phyloP scores from a whole-genome alignment of 495 filamentous ascomycete species.

The Podospora fimiseda region DNA sequence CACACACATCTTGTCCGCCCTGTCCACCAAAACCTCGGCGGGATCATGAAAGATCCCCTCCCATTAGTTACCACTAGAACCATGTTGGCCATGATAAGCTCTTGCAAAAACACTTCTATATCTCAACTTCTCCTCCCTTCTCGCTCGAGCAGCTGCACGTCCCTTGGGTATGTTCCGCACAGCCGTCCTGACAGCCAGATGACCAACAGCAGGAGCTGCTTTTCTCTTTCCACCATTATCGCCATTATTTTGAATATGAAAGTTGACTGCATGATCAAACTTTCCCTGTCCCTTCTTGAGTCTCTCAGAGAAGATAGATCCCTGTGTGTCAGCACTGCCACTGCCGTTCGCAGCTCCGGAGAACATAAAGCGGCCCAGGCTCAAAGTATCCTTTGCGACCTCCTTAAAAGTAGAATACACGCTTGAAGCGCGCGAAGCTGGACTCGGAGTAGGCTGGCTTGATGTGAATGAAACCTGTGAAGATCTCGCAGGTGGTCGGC shows the following conservation, averaged over 20 bases:
- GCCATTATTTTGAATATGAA: background rate
- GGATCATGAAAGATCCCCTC: background rate
- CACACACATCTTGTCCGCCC: no score
- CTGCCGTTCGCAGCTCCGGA: background rate
- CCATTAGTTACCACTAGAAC: background rate
- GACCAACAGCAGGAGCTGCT: no score
- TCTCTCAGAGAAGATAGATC: background rate
- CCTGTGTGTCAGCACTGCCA: background rate
- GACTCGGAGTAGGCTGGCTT: background rate
- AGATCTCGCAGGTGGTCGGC: no score
- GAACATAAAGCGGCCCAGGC: background rate
- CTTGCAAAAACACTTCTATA: constrained; percentile 2
- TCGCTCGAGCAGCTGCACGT: background rate
- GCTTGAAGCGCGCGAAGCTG: background rate
- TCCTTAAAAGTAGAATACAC: background rate
- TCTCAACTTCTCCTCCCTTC: background rate
- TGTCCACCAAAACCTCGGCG: no score
- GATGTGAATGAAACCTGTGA: no score
- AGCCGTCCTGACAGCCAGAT: no score
- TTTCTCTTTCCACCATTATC: background rate
- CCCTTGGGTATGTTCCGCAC: no score
- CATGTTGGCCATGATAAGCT: no score
- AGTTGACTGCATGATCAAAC: background rate
- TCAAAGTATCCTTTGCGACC: background rate
- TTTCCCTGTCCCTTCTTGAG: background rate